Percentiles rank a stretch among this genome's conserved stretches.
phyloP scores from a whole-genome alignment of 129 eudicot species.

The Flaveria sonorensis region DNA sequence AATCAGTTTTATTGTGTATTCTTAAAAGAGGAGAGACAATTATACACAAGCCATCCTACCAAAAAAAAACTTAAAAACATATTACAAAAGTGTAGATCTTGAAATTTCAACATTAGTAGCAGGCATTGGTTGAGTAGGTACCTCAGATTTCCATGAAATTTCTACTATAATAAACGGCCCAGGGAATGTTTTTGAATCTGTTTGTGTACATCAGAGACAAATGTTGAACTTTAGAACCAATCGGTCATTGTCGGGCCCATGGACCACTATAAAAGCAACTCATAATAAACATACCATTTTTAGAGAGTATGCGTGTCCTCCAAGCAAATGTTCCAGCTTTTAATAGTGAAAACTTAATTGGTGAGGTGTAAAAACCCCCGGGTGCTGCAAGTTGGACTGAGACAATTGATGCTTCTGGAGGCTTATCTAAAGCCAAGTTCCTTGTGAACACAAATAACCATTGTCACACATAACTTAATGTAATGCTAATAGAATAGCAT shows the following conservation, averaged over 20 bases:
- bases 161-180: conserved; percentile 82
- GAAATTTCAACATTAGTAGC: conserved; percentile 11
- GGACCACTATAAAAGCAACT: conserved; percentile 8
- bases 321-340: conserved; percentile 71
- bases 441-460: conserved; percentile 41
- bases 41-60: conserved; percentile 76
- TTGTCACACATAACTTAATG: conserved; percentile 3
- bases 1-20: conserved; percentile 79
- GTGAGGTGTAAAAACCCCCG: conserved; percentile 60
- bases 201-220: conserved; percentile 24
- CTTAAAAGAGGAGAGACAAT: conserved; percentile 71
- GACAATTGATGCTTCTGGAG: conserved; percentile 62
- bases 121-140: conserved; percentile 27
- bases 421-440: conserved; percentile 62
- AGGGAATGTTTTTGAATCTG: conserved; percentile 79
- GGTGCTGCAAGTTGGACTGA: conserved; percentile 58
- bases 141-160: conserved; percentile 68
- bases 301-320: conserved; percentile 79
- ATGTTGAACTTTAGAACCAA: conserved; percentile 19
- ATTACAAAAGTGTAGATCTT: conserved; percentile 3
- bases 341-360: conserved; percentile 60
- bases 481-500: conserved; percentile 1
- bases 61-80: conserved; percentile 18
- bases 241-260: conserved; percentile 4
- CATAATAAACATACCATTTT: conserved; percentile 47